Percentiles rank a stretch among this genome's conserved stretches.
These are phyloP conservation scores for Pichia pseudocactophila DNA, from an alignment of 805 yeast genomes.

Conservation along the genomic window DNA sequence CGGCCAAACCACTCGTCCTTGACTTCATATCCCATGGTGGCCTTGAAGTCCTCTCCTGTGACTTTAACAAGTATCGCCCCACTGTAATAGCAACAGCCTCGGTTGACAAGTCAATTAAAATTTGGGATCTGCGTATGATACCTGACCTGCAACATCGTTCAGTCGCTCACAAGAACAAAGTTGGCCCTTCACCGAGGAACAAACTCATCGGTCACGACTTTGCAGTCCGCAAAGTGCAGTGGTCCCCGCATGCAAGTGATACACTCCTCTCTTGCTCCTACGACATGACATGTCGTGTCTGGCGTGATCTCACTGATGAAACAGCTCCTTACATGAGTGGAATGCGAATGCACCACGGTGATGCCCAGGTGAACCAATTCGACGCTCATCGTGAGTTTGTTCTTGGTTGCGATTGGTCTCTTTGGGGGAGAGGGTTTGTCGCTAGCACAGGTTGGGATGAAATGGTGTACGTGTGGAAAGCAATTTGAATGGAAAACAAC, in stretches of 20 bases:
- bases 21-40: slow-evolving; percentile 72
- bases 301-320: slow-evolving; percentile 66
- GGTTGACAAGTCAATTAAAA: slow-evolving; percentile 74
- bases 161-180: slow-evolving; percentile 34
- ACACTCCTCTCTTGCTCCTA: slow-evolving; percentile 70
- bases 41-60: slow-evolving; percentile 69
- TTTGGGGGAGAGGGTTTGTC: slow-evolving; percentile 96
- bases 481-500: slow-evolving; percentile 32
- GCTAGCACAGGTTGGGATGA: slow-evolving; percentile 97
- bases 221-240: slow-evolving; percentile 72
- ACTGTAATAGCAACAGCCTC: slow-evolving; percentile 80
- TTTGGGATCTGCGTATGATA: slow-evolving; percentile 84
- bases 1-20: slow-evolving; percentile 49
- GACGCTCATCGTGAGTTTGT: slow-evolving; percentile 78
- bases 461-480: slow-evolving; percentile 84
- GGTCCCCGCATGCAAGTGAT: slow-evolving; percentile 84
- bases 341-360: slow-evolving; percentile 37
- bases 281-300: slow-evolving; percentile 86
- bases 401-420: slow-evolving; percentile 87
- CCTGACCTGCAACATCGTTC: slow-evolving; percentile 24
- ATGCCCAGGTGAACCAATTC: slow-evolving; percentile 52
- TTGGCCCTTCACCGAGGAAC: slow-evolving; percentile 62
- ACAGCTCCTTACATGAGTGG: slow-evolving; percentile 41
- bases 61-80: slow-evolving; percentile 85
- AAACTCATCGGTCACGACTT: slow-evolving; percentile 81